Evolutionary conservation across 1,284 basidiomycete species (phyloP).

Genomic region (Tilletiaria anomala): DNA sequence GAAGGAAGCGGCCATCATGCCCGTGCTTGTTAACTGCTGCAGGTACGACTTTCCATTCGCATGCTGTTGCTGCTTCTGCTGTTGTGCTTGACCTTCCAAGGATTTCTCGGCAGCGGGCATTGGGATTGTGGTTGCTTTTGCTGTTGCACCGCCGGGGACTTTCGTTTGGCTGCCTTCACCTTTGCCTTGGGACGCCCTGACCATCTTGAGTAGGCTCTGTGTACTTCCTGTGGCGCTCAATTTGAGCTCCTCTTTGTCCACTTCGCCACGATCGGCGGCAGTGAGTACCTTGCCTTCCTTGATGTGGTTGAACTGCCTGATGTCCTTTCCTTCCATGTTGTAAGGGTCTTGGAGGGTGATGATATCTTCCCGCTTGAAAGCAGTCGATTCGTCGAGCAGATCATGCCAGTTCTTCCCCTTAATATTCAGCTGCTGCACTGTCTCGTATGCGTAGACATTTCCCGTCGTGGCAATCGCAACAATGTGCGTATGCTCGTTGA

Average conservation of each 20-base stretch:
- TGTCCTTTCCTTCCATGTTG: conserved; percentile 24
- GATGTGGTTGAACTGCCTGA: conserved; percentile 24
- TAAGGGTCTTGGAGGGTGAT: conserved; percentile 56
- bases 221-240: conserved; percentile 33
- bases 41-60: not conserved
- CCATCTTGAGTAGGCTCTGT: conserved; percentile 14
- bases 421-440: conserved; percentile 50
- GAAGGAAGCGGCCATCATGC: conserved; percentile 76
- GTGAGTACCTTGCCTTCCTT: conserved; percentile 26
- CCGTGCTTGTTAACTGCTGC: conserved; percentile 59
- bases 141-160: not conserved
- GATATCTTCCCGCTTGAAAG: conserved; percentile 72
- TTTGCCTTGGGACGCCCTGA: conserved; percentile 8
- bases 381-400: conserved; percentile 57
- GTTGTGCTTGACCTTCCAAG: not conserved
- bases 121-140: not conserved
- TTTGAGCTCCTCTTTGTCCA: conserved; percentile 32
- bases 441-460: conserved; percentile 78
- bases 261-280: conserved; percentile 19
- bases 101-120: not conserved
- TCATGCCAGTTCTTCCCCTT: conserved; percentile 60
- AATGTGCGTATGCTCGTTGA: conserved; percentile 45
- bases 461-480: conserved; percentile 46
- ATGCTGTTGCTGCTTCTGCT: not conserved
- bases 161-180: conserved; percentile 3